phyloP scores from a whole-genome alignment of 306 rosid genomes.

The Cucumis sativus region Cucumber_9930_V3 NC_026661.2:3680001-3680500 shows the following conservation, averaged over 20 bases:
- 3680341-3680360: constrained; percentile 66
- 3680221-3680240: constrained; percentile 64
- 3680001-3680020: constrained; percentile 45
- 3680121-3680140: constrained; percentile 51
- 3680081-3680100: constrained; percentile 9
- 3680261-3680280: constrained; percentile 75
- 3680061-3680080: constrained; percentile 11
- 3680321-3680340: constrained; percentile 17
- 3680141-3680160: constrained; percentile 68
- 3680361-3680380: constrained; percentile 40
- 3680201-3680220: constrained; percentile 48
- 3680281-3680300: constrained; percentile 25
- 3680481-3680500: background rate
- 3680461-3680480: background rate
- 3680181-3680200: constrained; percentile 10
- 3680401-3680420: background rate
- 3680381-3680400: background rate
- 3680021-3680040: constrained; percentile 3
- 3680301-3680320: constrained; percentile 8
- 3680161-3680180: constrained; percentile 51
- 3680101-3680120: constrained; percentile 9
- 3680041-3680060: constrained; percentile 10
- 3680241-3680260: constrained; percentile 71
- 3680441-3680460: background rate
- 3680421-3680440: background rate